These are phyloP conservation scores for Saccharomycopsis phalli DNA, from an alignment of 1,139 yeast genomes.

Conservation along the genomic window DNA sequence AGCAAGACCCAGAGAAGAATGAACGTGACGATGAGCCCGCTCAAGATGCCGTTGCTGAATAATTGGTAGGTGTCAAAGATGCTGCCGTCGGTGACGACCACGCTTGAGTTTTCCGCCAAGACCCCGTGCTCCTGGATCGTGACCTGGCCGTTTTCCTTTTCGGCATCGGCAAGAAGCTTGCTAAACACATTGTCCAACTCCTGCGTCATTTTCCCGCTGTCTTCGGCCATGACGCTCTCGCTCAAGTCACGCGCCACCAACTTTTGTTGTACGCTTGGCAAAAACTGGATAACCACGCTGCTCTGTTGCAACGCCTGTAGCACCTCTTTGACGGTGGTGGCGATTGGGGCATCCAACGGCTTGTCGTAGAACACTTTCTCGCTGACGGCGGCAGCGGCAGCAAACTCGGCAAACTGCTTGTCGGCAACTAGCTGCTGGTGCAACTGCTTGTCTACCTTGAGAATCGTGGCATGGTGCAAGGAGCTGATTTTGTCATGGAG, in stretches of 20 bases:
- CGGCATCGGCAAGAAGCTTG: conserved; percentile 17
- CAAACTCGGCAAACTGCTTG: neutral
- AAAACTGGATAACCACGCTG: conserved; percentile 14
- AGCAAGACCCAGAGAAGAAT: conserved; percentile 43
- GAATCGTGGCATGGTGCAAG: conserved; percentile 3
- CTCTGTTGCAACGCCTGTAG: neutral
- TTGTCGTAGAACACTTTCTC: conserved; percentile 3
- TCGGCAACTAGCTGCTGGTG: conserved; percentile 1
- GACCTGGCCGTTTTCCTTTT: conserved; percentile 14
- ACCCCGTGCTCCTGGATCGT: conserved; percentile 5
- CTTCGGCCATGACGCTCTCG: conserved; percentile 9
- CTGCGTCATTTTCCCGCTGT: conserved; percentile 9
- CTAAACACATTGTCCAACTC: conserved; percentile 14
- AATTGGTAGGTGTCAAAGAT: conserved; percentile 42
- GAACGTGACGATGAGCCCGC: conserved; percentile 50
- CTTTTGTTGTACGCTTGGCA: conserved; percentile 3
- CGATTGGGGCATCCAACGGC: neutral
- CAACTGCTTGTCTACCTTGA: conserved; percentile 9
- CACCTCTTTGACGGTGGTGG: neutral
- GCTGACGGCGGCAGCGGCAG: neutral
- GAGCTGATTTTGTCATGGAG: neutral
- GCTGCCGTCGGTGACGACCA: conserved; percentile 25
- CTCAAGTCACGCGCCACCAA: conserved; percentile 8
- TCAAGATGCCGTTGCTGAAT: conserved; percentile 60
- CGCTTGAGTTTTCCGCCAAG: neutral